These are phyloP conservation scores for Geotrichum siamense DNA, from an alignment of 1,139 yeast species.

Conservation along the genomic window DNA sequence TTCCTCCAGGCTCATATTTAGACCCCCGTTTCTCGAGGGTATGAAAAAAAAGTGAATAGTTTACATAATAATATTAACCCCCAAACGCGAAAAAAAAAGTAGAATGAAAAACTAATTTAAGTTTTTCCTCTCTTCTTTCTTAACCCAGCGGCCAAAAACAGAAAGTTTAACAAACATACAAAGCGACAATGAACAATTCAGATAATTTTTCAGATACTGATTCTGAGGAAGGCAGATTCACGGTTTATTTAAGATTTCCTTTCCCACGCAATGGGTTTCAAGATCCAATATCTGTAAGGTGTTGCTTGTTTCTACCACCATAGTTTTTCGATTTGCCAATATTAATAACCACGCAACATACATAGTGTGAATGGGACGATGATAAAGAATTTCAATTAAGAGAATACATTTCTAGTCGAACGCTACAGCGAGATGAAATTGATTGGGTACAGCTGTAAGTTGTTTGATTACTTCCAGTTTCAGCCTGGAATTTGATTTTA, in stretches of 20 bases:
- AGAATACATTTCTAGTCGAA: constrained; percentile 35
- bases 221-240: constrained; percentile 17
- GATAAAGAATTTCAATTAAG: constrained; percentile 40
- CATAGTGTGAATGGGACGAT: constrained; percentile 36
- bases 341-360: not conserved
- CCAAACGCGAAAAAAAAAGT: no score
- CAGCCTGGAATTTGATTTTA: not conserved
- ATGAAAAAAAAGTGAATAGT: no score
- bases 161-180: no score
- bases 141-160: no score
- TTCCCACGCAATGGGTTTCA: constrained; percentile 37
- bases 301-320: no score
- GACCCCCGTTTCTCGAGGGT: no score
- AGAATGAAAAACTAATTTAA: no score
- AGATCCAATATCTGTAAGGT: constrained; percentile 37
- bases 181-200: constrained; percentile 7
- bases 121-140: no score
- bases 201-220: constrained; percentile 7
- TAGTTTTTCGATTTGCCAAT: not conserved
- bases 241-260: constrained; percentile 37
- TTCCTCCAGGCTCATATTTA: not conserved
- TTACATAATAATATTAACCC: no score
- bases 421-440: constrained; percentile 33
- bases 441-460: constrained; percentile 31
- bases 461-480: not conserved